phyloP scores from a whole-genome alignment of 2,329 filamentous ascomycete species.

The Colletotrichum truncatum region DNA sequence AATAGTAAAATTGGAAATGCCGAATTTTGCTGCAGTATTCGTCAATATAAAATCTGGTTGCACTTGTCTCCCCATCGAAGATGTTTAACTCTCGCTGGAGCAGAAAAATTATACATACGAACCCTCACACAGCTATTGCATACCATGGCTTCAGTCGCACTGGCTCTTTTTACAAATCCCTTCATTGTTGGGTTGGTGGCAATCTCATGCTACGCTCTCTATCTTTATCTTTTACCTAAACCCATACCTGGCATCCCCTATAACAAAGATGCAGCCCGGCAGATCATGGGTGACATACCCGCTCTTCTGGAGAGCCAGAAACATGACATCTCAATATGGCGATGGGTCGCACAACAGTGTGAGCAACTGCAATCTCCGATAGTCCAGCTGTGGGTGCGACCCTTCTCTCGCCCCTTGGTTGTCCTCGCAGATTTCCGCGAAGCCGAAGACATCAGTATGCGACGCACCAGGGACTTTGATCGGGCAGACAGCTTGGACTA shows the following conservation, averaged over 20 bases:
- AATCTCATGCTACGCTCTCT: background rate
- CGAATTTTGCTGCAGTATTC: no score
- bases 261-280: background rate
- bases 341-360: background rate
- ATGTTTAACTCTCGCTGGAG: no score
- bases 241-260: background rate
- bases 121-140: no score
- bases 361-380: constrained; percentile 48
- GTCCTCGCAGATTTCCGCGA: constrained; percentile 46
- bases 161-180: background rate
- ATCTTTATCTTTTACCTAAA: background rate
- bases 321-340: background rate
- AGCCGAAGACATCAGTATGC: constrained; percentile 52
- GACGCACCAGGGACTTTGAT: constrained; percentile 54
- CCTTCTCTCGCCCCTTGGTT: constrained; percentile 51
- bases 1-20: no score
- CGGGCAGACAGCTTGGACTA: constrained; percentile 30
- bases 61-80: no score
- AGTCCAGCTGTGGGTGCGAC: constrained; percentile 55
- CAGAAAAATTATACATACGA: no score
- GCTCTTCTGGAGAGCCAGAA: background rate
- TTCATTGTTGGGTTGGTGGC: background rate
- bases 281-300: background rate
- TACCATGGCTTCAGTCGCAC: no score
- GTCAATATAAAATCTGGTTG: no score